Conservation (phyloP, 768 basidiomycete species). For the Sarcomyxa edulis region DNA sequence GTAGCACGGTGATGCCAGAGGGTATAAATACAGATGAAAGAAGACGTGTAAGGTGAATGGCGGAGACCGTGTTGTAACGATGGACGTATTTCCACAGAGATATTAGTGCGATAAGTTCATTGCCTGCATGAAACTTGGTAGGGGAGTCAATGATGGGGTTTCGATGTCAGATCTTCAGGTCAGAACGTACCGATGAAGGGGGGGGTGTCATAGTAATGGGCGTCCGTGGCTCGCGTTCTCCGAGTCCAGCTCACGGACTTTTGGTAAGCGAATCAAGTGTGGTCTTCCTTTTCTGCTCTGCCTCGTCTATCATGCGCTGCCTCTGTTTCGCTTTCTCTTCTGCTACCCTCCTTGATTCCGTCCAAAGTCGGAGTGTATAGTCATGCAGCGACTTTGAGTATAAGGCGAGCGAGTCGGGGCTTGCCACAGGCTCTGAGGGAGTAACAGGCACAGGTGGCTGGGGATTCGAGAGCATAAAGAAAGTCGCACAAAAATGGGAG, state of each 20-base stretch:
- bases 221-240: neutral
- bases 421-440: constrained; percentile 12
- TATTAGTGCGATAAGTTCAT: too few species aligned
- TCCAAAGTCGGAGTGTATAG: constrained; percentile 64
- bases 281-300: neutral
- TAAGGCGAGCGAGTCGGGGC: constrained; percentile 39
- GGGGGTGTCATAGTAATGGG: neutral
- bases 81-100: too few species aligned
- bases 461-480: constrained; percentile 8
- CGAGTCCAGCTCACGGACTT: neutral
- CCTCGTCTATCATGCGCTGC: constrained; percentile 9
- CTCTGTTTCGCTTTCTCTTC: constrained; percentile 41
- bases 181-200: too few species aligned
- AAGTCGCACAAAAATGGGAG: too few species aligned
- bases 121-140: too few species aligned
- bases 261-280: neutral
- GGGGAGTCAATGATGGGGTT: too few species aligned
- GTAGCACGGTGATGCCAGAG: too few species aligned
- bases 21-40: too few species aligned
- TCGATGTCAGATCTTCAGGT: too few species aligned
- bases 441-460: constrained; percentile 12
- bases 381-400: constrained; percentile 65
- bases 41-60: too few species aligned
- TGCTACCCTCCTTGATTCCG: constrained; percentile 53
- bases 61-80: too few species aligned